Base-by-base conservation (phyloP, 176 grass and related monocot genomes). In the Alloteropsis semialata region DNA sequence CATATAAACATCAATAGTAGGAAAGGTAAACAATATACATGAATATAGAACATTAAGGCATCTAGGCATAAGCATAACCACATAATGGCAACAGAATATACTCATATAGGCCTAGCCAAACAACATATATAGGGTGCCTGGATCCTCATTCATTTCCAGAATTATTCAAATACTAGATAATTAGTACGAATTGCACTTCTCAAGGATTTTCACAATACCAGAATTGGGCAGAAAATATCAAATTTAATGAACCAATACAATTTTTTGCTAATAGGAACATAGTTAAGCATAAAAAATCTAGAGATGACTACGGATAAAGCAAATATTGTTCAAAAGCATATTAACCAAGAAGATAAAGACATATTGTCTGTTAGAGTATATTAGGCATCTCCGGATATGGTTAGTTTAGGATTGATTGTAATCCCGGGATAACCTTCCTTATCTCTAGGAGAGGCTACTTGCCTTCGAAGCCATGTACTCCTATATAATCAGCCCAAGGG, bases 11-110 rank as follows among this genome's bases (percentile, higher is more conserved):
- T 53, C 25, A 67, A n/a, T 32, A 81, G 27, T 25, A 85, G 36
- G 44, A 82, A 81, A 4, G 49, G 57, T 14, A 50, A 77, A 9
- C 12, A 76, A 79, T 75, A 70, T 80, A 60, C 28, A 48, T 22
- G 84, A 75, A 78, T 13, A 84, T 67, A 33, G 32, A 84, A 72
- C 57, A 83, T 28, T 27, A 72, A 72, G 60, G 22, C 62, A 80
- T 42, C 27, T 27, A 58, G n/a, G 55, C 55, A 57, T 57, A 24
- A 55, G 55, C 55, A 57, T 57, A 24, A 55, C 21, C 37, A 38
- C 56, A 64, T 22, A 28, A 21, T 43, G 36, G 44, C 9, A 77
- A 83, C 53, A 79, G 27, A 78, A 72, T 28, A 64, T 55, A 55
- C 7, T 55, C 53, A 56, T 56, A n/a, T 65, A 72, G 17, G 22